A percentile compares a stretch with the other conserved stretches of the same genome.
Evolutionary conservation across 106 monocot species (phyloP).

Genomic region (Apostasia shenzhenica): DNA sequence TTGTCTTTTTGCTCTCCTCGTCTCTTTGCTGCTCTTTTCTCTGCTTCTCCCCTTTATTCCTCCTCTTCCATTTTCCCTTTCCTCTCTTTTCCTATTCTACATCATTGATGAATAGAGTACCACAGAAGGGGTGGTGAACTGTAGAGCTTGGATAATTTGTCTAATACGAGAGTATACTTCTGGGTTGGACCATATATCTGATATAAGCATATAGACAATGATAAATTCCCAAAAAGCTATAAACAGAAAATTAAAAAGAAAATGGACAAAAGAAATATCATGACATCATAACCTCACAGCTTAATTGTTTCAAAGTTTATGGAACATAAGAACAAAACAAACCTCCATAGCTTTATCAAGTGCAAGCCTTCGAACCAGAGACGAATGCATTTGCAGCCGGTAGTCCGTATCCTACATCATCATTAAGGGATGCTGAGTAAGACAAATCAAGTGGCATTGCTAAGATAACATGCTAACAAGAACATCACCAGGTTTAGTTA

Average conservation of each 20-base stretch:
- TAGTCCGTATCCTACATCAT: constrained; percentile 35
- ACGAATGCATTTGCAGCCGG: constrained; percentile 66
- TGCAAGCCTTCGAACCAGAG: constrained; percentile 64
- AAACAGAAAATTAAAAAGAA: not conserved
- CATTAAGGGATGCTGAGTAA: not conserved
- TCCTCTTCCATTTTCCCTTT: too few species aligned
- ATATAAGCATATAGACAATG: too few species aligned
- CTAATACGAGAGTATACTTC: too few species aligned
- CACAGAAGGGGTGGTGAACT: too few species aligned
- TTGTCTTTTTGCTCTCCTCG: too few species aligned
- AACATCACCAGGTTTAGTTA: not conserved
- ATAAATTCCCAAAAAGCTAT: not conserved
- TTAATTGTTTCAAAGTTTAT: not conserved
- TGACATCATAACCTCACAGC: too few species aligned
- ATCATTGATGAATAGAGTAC: too few species aligned
- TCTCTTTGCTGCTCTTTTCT: too few species aligned
- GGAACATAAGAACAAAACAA: not conserved
- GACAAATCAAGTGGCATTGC: not conserved
- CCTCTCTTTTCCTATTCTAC: too few species aligned
- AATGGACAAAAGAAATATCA: not conserved
- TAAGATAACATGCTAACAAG: not conserved
- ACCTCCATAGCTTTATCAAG: constrained; percentile 81
- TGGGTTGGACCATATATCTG: too few species aligned
- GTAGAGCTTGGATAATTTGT: too few species aligned
- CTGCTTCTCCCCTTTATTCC: too few species aligned